phyloP scores from a whole-genome alignment of 768 basidiomycete species.

The Leccinum pellstonianum region DNA sequence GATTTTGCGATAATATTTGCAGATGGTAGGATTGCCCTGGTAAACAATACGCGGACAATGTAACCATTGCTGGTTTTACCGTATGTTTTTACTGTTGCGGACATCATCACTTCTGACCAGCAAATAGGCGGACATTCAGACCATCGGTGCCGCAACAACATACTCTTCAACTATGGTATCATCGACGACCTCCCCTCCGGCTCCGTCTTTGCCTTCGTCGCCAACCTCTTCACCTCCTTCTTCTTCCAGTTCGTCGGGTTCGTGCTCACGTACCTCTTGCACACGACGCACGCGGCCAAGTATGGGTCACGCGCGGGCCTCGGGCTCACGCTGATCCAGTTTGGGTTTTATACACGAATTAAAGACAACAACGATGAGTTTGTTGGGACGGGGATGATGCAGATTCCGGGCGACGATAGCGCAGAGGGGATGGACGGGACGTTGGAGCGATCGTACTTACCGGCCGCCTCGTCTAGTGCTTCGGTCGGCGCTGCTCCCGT shows the following conservation, averaged over 20 bases:
- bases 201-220: conserved; percentile 65
- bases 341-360: conserved; percentile 71
- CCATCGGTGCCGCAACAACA: no score
- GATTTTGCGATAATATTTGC: no score
- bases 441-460: conserved; percentile 23
- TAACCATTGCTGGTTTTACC: no score
- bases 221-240: conserved; percentile 83
- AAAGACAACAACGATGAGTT: conserved; percentile 29
- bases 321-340: conserved; percentile 92
- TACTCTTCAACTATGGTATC: conserved; percentile 34
- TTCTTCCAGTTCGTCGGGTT: conserved; percentile 98
- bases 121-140: no score
- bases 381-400: conserved; percentile 11
- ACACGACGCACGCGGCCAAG: conserved; percentile 89
- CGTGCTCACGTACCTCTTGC: conserved; percentile 88
- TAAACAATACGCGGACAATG: no score
- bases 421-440: conserved; percentile 13
- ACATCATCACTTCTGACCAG: no score
- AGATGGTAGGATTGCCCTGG: no score
- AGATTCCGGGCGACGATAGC: conserved; percentile 20
- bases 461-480: conserved; percentile 18
- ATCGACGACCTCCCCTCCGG: conserved; percentile 92
- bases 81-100: no score
- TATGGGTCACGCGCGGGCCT: conserved; percentile 92
- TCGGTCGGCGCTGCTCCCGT: conserved; percentile 12